phyloP scores from a whole-genome alignment of 495 filamentous ascomycete genomes.

The Tetracladium setigerum region DNA sequence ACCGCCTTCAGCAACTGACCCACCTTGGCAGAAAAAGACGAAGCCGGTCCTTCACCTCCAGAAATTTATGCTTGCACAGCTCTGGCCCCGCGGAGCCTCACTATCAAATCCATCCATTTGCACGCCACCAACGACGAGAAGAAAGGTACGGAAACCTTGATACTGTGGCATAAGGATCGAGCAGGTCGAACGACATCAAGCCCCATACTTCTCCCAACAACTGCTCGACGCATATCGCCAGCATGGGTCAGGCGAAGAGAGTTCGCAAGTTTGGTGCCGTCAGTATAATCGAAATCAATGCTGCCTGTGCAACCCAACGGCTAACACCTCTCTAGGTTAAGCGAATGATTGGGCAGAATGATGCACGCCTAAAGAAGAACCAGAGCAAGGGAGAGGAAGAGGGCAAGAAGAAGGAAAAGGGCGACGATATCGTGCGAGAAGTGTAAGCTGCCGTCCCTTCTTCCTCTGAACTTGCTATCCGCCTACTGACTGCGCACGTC shows the following conservation, averaged over 20 bases:
- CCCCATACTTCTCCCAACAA: neutral
- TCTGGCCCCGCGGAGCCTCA: too few relatives aligned
- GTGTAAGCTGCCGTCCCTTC: slow-evolving; percentile 36
- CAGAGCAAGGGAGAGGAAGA: slow-evolving; percentile 42
- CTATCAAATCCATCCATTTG: too few relatives aligned
- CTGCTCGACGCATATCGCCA: slow-evolving; percentile 10
- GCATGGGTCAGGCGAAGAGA: slow-evolving; percentile 57
- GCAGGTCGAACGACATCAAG: too few relatives aligned
- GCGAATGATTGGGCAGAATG: slow-evolving; percentile 52
- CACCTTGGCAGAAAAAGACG: too few relatives aligned
- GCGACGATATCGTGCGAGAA: slow-evolving; percentile 53
- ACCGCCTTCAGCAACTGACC: too few relatives aligned
- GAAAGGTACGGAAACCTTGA: too few relatives aligned
- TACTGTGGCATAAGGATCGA: too few relatives aligned
- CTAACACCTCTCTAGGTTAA: slow-evolving; percentile 39
- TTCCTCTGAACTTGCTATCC: neutral
- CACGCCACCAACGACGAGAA: too few relatives aligned
- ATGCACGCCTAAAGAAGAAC: slow-evolving; percentile 53
- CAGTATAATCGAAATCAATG: neutral
- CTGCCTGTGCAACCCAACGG: neutral
- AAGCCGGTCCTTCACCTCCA: too few relatives aligned
- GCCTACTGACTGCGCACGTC: slow-evolving; percentile 15
- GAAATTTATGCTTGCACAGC: too few relatives aligned
- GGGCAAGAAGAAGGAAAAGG: slow-evolving; percentile 46
- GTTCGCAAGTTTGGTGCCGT: slow-evolving; percentile 55